Conservation (phyloP, 2,329 filamentous ascomycete species). For the Dactylonectria macrodidyma region DNA sequence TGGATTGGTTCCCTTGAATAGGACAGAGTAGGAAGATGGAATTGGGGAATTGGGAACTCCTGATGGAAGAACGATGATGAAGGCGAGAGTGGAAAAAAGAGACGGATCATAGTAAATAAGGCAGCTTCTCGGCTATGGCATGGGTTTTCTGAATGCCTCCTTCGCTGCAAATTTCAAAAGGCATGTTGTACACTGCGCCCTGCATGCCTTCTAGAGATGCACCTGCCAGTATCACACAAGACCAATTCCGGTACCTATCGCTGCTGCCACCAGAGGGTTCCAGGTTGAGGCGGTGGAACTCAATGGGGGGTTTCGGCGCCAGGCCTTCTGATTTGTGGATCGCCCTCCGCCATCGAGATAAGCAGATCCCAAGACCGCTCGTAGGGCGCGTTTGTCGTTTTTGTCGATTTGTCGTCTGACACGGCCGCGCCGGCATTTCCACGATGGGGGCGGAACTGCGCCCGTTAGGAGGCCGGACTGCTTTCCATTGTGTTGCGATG, state of each 20-base stretch:
- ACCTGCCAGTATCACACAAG: neutral
- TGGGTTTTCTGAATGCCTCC: constrained; percentile 10
- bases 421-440: neutral
- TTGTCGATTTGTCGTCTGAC: too few relatives aligned
- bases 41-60: neutral
- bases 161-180: neutral
- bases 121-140: constrained; percentile 9
- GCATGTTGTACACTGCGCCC: neutral
- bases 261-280: neutral
- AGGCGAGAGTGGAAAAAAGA: neutral
- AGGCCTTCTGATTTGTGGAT: neutral
- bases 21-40: neutral
- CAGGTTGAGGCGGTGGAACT: neutral
- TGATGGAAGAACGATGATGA: neutral
- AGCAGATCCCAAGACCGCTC: neutral
- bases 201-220: neutral
- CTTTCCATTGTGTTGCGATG: constrained; percentile 10
- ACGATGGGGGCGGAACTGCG: constrained; percentile 12
- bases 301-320: neutral
- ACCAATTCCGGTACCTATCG: constrained; percentile 6
- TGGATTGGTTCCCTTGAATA: neutral
- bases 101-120: neutral
- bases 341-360: neutral
- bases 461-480: neutral
- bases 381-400: constrained; percentile 1